These are phyloP conservation scores for Emergomyces pasteurianus DNA, from an alignment of 2,329 filamentous ascomycete species.

Conservation along the genomic window DNA sequence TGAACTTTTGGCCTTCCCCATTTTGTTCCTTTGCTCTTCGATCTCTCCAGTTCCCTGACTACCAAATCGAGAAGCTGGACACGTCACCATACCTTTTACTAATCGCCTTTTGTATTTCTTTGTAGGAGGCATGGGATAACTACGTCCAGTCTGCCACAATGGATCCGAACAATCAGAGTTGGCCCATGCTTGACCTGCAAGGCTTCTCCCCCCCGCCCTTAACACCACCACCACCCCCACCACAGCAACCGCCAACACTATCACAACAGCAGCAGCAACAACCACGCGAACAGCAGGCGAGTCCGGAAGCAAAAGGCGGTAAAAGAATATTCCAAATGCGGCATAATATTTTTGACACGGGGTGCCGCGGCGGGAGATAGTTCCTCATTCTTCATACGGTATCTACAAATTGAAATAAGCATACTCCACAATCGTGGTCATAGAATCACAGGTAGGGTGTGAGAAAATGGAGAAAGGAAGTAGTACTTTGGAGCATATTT, in stretches of 20 bases:
- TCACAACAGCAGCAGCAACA: constrained; percentile 1
- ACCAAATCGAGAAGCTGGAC: no score
- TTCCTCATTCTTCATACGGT: not conserved
- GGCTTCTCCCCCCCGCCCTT: not conserved
- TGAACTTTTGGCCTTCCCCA: not conserved
- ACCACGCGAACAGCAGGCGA: not conserved
- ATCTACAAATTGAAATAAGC: no score
- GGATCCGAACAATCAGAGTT: constrained; percentile 19
- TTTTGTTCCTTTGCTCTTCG: not conserved
- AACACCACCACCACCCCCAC: not conserved
- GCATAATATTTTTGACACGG: not conserved
- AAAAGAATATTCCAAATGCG: not conserved
- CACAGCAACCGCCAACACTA: not conserved
- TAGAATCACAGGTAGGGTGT: no score
- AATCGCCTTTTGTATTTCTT: not conserved
- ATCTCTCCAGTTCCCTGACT: not conserved
- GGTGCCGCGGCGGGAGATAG: not conserved
- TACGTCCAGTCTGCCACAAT: constrained; percentile 51
- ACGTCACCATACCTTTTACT: not conserved
- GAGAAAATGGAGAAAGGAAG: no score
- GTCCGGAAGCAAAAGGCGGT: not conserved
- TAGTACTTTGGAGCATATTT: no score
- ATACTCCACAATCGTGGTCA: no score
- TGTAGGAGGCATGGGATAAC: constrained; percentile 55
- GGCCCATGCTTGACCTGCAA: constrained; percentile 1